phyloP scores from a whole-genome alignment of 371 early-diverging fungal species.

The Mucor lusitanicus region DNA sequence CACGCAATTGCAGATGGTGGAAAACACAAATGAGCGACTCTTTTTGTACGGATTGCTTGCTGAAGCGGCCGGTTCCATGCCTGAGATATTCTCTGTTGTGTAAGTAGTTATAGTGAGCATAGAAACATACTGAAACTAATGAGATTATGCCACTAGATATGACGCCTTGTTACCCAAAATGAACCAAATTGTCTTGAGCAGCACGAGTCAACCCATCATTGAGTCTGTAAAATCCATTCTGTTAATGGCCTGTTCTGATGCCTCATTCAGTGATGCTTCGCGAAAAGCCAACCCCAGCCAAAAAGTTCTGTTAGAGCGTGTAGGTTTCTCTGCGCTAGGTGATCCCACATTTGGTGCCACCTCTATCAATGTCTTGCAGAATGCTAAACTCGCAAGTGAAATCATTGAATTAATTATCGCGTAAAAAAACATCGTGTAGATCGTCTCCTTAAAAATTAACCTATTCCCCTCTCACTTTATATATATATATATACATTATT shows the following conservation, averaged over 20 bases:
- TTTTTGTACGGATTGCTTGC: conserved; percentile 85
- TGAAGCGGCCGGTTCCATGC: conserved; percentile 75
- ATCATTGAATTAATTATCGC: conserved; percentile 65
- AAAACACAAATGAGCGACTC: conserved; percentile 81
- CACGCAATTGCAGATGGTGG: conserved; percentile 80
- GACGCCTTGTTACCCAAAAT: conserved; percentile 76
- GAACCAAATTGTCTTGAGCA: conserved; percentile 72
- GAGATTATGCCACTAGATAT: conserved; percentile 41
- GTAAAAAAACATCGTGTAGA: conserved; percentile 10
- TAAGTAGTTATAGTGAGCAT: conserved; percentile 36
- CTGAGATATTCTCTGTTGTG: conserved; percentile 76
- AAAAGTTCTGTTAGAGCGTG: conserved; percentile 54
- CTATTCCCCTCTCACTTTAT: background rate
- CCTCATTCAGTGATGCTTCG: conserved; percentile 48
- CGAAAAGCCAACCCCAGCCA: conserved; percentile 48
- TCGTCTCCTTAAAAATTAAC: background rate
- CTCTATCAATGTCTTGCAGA: conserved; percentile 46
- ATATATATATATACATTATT: background rate
- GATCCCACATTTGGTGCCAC: conserved; percentile 50
- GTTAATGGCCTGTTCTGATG: conserved; percentile 73
- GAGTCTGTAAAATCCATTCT: conserved; percentile 79
- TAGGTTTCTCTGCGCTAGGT: conserved; percentile 52
- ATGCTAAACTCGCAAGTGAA: conserved; percentile 63
- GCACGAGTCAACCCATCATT: conserved; percentile 69
- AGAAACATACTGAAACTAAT: background rate